phyloP scores from a whole-genome alignment of 768 basidiomycete species.

The Pholiota molesta region DNA sequence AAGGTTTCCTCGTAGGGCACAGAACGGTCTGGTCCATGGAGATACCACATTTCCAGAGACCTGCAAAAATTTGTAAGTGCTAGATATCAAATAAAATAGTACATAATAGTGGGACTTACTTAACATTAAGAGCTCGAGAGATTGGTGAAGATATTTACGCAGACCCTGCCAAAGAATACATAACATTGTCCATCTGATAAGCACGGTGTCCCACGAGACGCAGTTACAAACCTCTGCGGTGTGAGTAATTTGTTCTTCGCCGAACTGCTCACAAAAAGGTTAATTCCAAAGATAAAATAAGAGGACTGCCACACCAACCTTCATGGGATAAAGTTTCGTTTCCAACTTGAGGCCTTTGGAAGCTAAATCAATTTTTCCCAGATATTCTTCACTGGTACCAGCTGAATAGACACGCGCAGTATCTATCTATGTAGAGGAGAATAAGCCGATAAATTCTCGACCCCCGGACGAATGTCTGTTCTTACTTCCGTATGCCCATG shows the following conservation, averaged over 20 bases:
- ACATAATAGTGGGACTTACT: slow-evolving; percentile 36
- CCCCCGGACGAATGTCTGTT: slow-evolving; percentile 16
- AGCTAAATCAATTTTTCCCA: slow-evolving; percentile 56
- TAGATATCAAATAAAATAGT: slow-evolving; percentile 9
- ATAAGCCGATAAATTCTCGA: neutral
- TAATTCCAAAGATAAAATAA: neutral
- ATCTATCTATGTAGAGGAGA: slow-evolving; percentile 42
- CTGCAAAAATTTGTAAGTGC: slow-evolving; percentile 27
- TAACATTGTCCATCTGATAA: slow-evolving; percentile 31
- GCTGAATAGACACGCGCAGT: slow-evolving; percentile 52
- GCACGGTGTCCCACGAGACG: neutral
- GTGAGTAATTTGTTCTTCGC: slow-evolving; percentile 26
- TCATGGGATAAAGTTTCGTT: slow-evolving; percentile 57
- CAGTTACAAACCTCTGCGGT: slow-evolving; percentile 30
- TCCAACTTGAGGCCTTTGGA: slow-evolving; percentile 55
- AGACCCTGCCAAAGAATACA: slow-evolving; percentile 35
- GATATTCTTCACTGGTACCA: slow-evolving; percentile 57
- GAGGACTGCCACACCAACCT: slow-evolving; percentile 19
- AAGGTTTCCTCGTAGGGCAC: slow-evolving; percentile 61
- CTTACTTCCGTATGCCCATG: slow-evolving; percentile 58
- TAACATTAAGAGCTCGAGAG: slow-evolving; percentile 47
- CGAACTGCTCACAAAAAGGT: neutral
- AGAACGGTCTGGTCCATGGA: slow-evolving; percentile 64
- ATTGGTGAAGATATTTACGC: slow-evolving; percentile 46
- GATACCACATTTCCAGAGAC: slow-evolving; percentile 53